Evolutionary conservation across 345 rosid genomes (phyloP).

Genomic region (Hibiscus tridactylites): DNA sequence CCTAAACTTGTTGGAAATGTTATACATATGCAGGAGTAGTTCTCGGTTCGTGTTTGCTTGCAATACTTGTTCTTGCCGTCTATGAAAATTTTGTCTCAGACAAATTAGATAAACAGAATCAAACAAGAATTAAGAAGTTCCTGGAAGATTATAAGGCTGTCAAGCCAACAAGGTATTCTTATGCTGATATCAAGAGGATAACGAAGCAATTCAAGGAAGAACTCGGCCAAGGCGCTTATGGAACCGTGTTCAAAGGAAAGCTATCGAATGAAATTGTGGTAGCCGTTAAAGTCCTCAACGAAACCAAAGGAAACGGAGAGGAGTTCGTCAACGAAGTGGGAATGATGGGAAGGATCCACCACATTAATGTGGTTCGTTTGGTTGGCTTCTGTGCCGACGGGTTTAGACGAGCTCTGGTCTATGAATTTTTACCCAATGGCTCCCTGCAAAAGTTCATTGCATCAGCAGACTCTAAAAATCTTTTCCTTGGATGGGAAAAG

Average conservation of each 20-base stretch:
- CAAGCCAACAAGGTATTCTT: slow-evolving; percentile 16
- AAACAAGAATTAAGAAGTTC: slow-evolving; percentile 9
- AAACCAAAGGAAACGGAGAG: slow-evolving; percentile 13
- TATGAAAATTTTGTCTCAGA: background rate
- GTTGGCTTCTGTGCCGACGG: slow-evolving; percentile 19
- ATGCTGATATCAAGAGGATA: slow-evolving; percentile 8
- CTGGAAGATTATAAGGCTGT: slow-evolving; percentile 13
- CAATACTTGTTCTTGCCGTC: background rate
- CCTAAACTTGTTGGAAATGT: background rate
- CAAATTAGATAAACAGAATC: background rate
- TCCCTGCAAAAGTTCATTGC: slow-evolving; percentile 18
- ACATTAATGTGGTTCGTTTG: slow-evolving; percentile 14
- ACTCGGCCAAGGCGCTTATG: slow-evolving; percentile 24
- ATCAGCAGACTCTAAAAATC: background rate
- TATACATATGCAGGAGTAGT: background rate
- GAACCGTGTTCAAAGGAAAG: slow-evolving; percentile 24
- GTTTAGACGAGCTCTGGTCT: slow-evolving; percentile 4
- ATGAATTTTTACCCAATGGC: slow-evolving; percentile 14
- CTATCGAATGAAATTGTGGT: slow-evolving; percentile 12
- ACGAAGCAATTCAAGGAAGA: slow-evolving; percentile 8
- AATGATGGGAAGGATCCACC: background rate
- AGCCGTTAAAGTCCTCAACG: slow-evolving; percentile 20
- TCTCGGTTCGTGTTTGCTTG: background rate
- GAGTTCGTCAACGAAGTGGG: slow-evolving; percentile 22
- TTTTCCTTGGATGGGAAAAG: slow-evolving; percentile 13